Conservation (phyloP, 345 rosid genomes). For the Pistacia atlantica region DNA sequence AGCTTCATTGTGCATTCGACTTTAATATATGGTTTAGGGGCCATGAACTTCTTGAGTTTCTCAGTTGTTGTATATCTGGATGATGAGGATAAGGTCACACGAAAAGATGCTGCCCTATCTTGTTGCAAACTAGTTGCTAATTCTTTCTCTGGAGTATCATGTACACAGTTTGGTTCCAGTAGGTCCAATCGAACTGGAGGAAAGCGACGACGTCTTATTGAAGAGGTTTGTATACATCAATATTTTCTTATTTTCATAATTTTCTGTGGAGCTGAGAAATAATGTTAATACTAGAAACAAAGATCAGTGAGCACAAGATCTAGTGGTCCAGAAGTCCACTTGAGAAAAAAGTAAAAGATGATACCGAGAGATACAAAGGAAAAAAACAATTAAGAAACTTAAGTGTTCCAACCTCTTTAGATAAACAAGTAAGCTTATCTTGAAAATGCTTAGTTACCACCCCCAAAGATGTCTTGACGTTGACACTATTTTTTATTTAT, state of each 20-base stretch:
- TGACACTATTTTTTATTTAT: too few relatives aligned
- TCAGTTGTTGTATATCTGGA: slow-evolving; percentile 86
- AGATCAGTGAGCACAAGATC: too few relatives aligned
- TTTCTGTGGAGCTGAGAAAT: too few relatives aligned
- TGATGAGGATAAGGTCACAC: slow-evolving; percentile 85
- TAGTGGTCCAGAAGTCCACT: too few relatives aligned
- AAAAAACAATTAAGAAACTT: too few relatives aligned
- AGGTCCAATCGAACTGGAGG: slow-evolving; percentile 81
- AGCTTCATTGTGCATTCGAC: slow-evolving; percentile 19
- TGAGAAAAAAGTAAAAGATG: too few relatives aligned
- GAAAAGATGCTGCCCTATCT: slow-evolving; percentile 94
- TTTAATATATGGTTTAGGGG: slow-evolving; percentile 48
- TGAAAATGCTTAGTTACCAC: too few relatives aligned
- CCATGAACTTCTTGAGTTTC: slow-evolving; percentile 89
- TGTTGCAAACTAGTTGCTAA: slow-evolving; percentile 87
- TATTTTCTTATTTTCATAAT: neutral
- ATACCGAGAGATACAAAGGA: too few relatives aligned
- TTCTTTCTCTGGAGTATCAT: slow-evolving; percentile 58
- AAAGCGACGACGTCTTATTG: slow-evolving; percentile 78
- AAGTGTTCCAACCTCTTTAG: too few relatives aligned
- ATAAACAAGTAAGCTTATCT: too few relatives aligned
- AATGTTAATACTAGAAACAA: too few relatives aligned
- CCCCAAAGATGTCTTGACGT: too few relatives aligned
- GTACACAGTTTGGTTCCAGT: slow-evolving; percentile 63
- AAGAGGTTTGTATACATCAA: slow-evolving; percentile 61